Percentiles rank a stretch among this genome's conserved stretches.
Evolutionary conservation across 768 basidiomycete species (phyloP).

Genomic region (Leccinum uliginosum): DNA sequence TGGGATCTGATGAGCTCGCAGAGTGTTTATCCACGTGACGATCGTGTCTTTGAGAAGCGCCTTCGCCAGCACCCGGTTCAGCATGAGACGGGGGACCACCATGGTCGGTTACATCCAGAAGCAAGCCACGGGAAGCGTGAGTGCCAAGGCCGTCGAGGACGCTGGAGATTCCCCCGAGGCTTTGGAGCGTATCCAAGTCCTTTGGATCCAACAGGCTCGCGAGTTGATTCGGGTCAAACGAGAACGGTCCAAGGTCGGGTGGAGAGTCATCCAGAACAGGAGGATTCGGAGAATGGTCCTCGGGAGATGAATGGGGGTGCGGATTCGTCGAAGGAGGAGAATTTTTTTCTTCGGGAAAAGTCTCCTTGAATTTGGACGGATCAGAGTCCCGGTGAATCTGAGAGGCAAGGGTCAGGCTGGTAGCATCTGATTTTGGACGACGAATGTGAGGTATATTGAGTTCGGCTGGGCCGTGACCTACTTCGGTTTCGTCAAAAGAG

Average conservation of each 20-base stretch:
- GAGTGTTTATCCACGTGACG: constrained; percentile 2
- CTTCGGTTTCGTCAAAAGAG: constrained; percentile 44
- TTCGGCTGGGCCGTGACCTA: constrained; percentile 35
- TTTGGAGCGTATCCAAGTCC: constrained; percentile 56
- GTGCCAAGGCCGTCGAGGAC: constrained; percentile 76
- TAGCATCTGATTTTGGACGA: constrained; percentile 33
- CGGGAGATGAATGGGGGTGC: constrained; percentile 21
- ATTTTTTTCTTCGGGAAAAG: constrained; percentile 5
- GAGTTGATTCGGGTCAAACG: constrained; percentile 66
- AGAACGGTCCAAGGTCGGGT: constrained; percentile 67
- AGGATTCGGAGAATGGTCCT: constrained; percentile 15
- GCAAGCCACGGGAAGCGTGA: constrained; percentile 45
- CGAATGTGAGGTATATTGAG: constrained; percentile 28
- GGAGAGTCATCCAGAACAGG: constrained; percentile 36
- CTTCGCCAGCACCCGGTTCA: constrained; percentile 27
- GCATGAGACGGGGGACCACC: constrained; percentile 7
- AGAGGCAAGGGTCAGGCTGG: constrained; percentile 33
- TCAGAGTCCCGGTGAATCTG: constrained; percentile 38
- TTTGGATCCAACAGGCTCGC: constrained; percentile 92
- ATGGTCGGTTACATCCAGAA: background rate
- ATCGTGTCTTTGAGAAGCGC: constrained; percentile 33
- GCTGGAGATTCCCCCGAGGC: constrained; percentile 66
- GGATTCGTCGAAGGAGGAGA: constrained; percentile 17
- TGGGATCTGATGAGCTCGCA: background rate
- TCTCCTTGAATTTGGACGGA: constrained; percentile 21